Conservation (phyloP, 176 grass and related monocot species). For the Lolium rigidum region DNA sequence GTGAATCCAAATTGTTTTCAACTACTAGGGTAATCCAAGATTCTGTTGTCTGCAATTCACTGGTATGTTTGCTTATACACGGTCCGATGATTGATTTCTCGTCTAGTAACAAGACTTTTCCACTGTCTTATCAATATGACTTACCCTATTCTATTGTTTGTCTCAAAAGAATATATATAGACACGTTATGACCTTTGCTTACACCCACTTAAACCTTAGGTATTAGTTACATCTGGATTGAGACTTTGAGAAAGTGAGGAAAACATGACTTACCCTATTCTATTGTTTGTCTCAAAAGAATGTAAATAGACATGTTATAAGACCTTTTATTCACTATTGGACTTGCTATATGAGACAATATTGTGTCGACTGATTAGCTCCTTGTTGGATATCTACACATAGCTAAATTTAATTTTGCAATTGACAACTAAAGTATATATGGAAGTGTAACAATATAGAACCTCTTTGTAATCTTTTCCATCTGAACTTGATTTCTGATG, state of each 20-base stretch:
- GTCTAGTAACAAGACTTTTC: not conserved
- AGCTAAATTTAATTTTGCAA: not conserved
- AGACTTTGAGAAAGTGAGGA: not conserved
- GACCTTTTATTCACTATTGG: not conserved
- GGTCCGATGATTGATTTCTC: not conserved
- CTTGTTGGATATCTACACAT: not conserved
- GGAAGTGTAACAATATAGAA: not conserved
- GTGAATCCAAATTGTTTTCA: not conserved
- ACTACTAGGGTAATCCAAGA: not conserved
- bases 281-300: not conserved
- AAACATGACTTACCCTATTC: not conserved
- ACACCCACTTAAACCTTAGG: too few relatives aligned
- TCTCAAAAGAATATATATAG: not conserved
- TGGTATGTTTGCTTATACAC: not conserved
- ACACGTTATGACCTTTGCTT: not conserved
- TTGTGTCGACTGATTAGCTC: not conserved
- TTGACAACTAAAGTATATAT: not conserved
- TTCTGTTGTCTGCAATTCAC: not conserved
- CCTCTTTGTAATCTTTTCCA: not conserved
- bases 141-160: not conserved
- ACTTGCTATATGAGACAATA: not conserved
- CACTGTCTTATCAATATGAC: not conserved
- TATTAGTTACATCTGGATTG: not conserved
- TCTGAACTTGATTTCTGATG: not conserved
- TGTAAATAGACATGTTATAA: not conserved